Evolutionary conservation across 805 yeast species (phyloP), one percentile per base, ranked within the genome.

Genomic region (Candida caryicola): DNA sequence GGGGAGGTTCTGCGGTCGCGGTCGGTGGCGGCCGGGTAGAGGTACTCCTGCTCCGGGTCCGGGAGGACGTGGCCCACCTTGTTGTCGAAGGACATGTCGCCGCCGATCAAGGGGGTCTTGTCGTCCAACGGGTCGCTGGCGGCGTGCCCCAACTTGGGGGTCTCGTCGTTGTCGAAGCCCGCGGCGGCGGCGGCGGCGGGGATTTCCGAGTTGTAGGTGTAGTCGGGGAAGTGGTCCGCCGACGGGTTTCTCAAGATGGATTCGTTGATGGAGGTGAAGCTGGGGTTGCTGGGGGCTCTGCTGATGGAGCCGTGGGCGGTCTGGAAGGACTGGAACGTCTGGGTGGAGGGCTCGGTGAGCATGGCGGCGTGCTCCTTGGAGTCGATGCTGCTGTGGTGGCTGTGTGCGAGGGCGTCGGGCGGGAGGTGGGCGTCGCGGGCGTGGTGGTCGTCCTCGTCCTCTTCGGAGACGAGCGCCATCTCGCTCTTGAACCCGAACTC

Each of bases 251-350:
- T 50, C 23, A 64, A 43, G 4, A 65, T 43, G 17, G 67, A 60
- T 15, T 57, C 48, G 44, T 63, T 62, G 29, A 64, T 63, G 21
- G 68, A 59, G 2, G 60, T 49, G 43, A 65, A 60, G 39, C 69
- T 63, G 6, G 60, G 64, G 14, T 52, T 46, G 25, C 38, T 35
- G 16, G 36, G 16, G 8, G 30, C 5, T 14, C 31, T 10, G 29
- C 21, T 29, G 34, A 13, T 12, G 3, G 25, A 13, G 19, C 41
- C 50, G 26, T 44, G 37, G n/a, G 66, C 66, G 3, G 66, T 61
- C 41, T 51, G 34, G 40, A 46, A 61, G 5, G 55, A 39, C 29
- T 48, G 52, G 35, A 61, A 45, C 2, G 66, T 59, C 35, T 59
- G 63, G 30, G 31, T 45, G 12, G 57, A 51, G 12, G 10, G 27